Conservation (phyloP, 805 yeast genomes). For the Candida wancherniae region DNA sequence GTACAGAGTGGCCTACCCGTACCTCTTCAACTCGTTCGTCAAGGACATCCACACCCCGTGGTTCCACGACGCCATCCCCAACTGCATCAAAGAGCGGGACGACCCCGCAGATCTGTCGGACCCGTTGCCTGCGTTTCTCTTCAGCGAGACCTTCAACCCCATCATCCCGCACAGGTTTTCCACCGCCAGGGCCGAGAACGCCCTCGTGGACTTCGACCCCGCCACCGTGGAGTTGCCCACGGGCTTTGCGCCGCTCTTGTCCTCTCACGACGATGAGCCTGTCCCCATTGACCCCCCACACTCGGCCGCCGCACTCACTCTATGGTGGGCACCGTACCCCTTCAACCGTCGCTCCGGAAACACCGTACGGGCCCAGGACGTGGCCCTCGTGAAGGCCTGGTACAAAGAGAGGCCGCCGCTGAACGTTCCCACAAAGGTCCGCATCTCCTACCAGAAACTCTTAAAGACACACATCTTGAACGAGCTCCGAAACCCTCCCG, state of each 20-base stretch:
- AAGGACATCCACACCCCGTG: slow-evolving; percentile 56
- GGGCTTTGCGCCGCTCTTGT: slow-evolving; percentile 49
- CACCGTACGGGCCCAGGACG: slow-evolving; percentile 83
- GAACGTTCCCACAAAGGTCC: slow-evolving; percentile 66
- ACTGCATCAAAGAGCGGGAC: slow-evolving; percentile 42
- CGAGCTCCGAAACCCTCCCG: slow-evolving; percentile 51
- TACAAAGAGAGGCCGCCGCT: slow-evolving; percentile 64
- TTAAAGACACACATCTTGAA: slow-evolving; percentile 70
- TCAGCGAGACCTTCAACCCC: slow-evolving; percentile 53
- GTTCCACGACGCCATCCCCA: slow-evolving; percentile 62
- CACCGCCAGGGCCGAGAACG: slow-evolving; percentile 22
- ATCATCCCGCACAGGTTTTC: slow-evolving; percentile 29
- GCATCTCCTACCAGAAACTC: slow-evolving; percentile 86
- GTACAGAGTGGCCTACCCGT: slow-evolving; percentile 82
- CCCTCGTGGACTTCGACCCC: slow-evolving; percentile 13
- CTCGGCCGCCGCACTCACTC: slow-evolving; percentile 48
- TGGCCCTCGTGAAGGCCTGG: slow-evolving; percentile 79
- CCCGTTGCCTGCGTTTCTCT: slow-evolving; percentile 47
- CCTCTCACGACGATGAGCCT: slow-evolving; percentile 4
- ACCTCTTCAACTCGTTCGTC: slow-evolving; percentile 73
- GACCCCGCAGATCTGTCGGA: slow-evolving; percentile 8
- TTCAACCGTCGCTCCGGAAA: slow-evolving; percentile 70
- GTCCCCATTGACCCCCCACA: slow-evolving; percentile 37
- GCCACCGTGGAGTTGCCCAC: slow-evolving; percentile 32
- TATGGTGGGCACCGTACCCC: slow-evolving; percentile 84